Evolutionary conservation across 2,329 filamentous ascomycete species (phyloP), one percentile per base, ranked within the genome.

Genomic region (Diaporthe capsici): DNA sequence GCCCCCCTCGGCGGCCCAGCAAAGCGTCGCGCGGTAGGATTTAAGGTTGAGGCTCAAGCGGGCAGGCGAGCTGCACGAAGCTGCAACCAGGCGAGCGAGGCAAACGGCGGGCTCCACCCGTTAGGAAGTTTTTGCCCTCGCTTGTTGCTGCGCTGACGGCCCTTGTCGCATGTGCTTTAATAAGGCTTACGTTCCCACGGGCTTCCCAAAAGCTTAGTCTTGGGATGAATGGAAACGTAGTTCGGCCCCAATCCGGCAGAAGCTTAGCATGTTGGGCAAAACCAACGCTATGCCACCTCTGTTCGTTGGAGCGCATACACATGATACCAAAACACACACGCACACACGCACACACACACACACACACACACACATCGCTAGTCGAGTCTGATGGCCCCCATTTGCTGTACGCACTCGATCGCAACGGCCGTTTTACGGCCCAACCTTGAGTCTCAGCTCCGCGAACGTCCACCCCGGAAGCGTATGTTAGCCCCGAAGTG

Each of bases 31-130:
- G 42, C 60, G 28, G 65, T 10, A 68, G 65, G 65, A 68, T 68
- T 68, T 68, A 68, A 68, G 65, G 65, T 68, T 68, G 65, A 68
- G 65, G 65, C 65, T 68, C 65, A 68, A 68, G 65, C 65, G 65
- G 65, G 47, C 65, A 68, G 65, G 65, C 65, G 47, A 37, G 63
- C 63, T 61, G 58, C 57, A 60, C 34, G 49, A 53, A 25, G n/a
- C 28, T 25, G 61, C 61, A 65, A 42, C 10, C 53, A 44, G 25
- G 25, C 39, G 39, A 63, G 20, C 39, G 37, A 39, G 12, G 6
- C 6, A 61, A 65, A 47, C 42, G 39, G 39, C n/a, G 20, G 61
- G 61, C 13, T 39, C 61, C 61, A 49, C 61, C 34, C 61, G 7
- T 22, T 22, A 5, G 53, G 28, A 28, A 10, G 34, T 28, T 34